Base-by-base conservation (phyloP, 148 eudicot species). In the Chenopodium suecicum region DNA sequence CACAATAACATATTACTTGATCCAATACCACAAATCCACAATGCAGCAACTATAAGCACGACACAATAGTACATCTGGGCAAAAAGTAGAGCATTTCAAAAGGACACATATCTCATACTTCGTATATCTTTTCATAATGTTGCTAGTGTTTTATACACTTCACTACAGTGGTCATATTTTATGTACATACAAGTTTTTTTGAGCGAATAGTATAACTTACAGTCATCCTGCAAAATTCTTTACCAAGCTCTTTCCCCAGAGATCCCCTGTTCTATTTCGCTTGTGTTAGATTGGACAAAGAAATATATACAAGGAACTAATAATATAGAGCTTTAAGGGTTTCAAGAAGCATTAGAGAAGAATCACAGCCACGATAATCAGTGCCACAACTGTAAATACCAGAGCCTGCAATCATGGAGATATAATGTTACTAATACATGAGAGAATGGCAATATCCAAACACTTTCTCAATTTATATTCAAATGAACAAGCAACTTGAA, bases 341-440 rank as follows among this genome's bases (percentile, higher is more conserved):
- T 68, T 47, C 52, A 23, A 67, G 73, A 48, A 70, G 79, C 76
- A 74, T 73, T 77, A 85, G 23, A 89, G 67, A 76, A 89, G 80
- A 66, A 91, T 74, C 56, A 78, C 86, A 65, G 88, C 87, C 70
- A 81, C 81, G 5, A 75, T 32, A 68, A 91, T 83, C 81, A 88
- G 74, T 58, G 75, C 84, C 11, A 75, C 87, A n/a, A 89, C 52
- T 10, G 93, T 88, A 81, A 84, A 89, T 46, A 85, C 66, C 74
- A 86, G 54, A 82, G 93, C 93, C 93, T 91, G 88, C 80, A 84
- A 47, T 71, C 44, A 70, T 48, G 32, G 66, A 70, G 37, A 67
- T 66, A 65, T 8, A 17, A n/a, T 60, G 25, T 52, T 58, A 74
- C 12, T 68, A 70, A 56, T 22, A 76, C 46, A 50, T 56, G n/a